phyloP scores from a whole-genome alignment of 192 early-diverging fungal genomes.

The Backusella macrospora region DNA sequence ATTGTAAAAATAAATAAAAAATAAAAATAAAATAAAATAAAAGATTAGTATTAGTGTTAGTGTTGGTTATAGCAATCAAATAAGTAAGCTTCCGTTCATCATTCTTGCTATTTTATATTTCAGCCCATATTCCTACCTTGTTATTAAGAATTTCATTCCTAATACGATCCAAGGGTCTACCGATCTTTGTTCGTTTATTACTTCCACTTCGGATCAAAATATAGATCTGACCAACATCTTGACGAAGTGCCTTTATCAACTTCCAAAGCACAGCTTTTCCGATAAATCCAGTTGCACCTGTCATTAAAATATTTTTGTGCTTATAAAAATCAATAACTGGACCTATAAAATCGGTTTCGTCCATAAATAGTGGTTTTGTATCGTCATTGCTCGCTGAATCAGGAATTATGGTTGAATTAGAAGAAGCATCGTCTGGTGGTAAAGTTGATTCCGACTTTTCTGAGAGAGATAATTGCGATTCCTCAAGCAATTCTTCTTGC shows the following conservation, averaged over 20 bases:
- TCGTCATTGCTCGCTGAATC: constrained; percentile 12
- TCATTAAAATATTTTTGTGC: constrained; percentile 47
- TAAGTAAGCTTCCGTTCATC: too few species aligned
- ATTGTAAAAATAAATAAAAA: background rate
- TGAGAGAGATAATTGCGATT: background rate
- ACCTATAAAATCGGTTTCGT: background rate
- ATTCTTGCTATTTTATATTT: background rate
- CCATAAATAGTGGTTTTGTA: background rate
- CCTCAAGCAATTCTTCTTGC: background rate
- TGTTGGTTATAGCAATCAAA: too few species aligned
- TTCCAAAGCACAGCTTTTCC: constrained; percentile 59
- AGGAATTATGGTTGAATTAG: constrained; percentile 12
- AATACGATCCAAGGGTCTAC: constrained; percentile 37
- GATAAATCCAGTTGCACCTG: constrained; percentile 58
- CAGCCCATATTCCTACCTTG: constrained; percentile 24
- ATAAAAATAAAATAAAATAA: background rate
- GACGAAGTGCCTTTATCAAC: constrained; percentile 43
- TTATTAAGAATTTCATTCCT: constrained; percentile 39
- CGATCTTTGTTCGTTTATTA: constrained; percentile 40
- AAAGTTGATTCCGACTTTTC: constrained; percentile 16
- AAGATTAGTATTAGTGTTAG: too few species aligned
- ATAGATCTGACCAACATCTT: constrained; percentile 40
- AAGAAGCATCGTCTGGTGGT: constrained; percentile 14
- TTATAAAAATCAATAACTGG: constrained; percentile 32
- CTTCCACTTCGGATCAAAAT: constrained; percentile 38